phyloP scores from a whole-genome alignment of 2,329 filamentous ascomycete genomes.

The Apiospora rasikravindrae region DNA sequence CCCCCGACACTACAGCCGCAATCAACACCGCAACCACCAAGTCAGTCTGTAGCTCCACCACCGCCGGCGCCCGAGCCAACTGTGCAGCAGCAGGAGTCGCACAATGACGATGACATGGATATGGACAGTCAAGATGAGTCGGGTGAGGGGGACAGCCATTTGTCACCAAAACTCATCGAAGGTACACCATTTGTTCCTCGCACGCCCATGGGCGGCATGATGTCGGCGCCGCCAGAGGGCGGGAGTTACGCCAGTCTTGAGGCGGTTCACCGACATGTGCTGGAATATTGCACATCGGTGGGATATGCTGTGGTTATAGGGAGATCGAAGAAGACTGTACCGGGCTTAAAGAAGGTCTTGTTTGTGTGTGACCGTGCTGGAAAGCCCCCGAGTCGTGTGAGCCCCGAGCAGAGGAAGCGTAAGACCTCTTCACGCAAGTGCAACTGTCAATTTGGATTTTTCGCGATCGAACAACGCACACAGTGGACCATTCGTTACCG shows the following conservation, averaged over 20 bases:
- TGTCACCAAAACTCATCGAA: conserved; percentile 55
- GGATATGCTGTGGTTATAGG: conserved; percentile 73
- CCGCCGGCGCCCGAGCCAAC: conserved; percentile 36
- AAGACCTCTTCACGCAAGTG: conserved; percentile 73
- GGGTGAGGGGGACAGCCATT: conserved; percentile 49
- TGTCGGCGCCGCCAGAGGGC: conserved; percentile 68
- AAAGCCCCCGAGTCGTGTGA: conserved; percentile 66
- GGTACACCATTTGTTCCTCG: conserved; percentile 57
- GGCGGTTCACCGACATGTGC: conserved; percentile 66
- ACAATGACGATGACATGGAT: conserved; percentile 57
- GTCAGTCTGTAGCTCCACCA: conserved; percentile 41
- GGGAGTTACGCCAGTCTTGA: conserved; percentile 69
- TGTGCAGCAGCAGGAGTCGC: conserved; percentile 43
- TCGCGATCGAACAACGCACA: conserved; percentile 69
- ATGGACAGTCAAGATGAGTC: conserved; percentile 55
- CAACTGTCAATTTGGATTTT: conserved; percentile 73
- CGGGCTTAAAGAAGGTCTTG: conserved; percentile 69
- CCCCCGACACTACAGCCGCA: conserved; percentile 35
- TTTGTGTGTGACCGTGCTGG: conserved; percentile 71
- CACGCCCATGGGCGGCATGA: conserved; percentile 62
- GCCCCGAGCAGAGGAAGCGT: conserved; percentile 66
- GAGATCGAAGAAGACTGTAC: conserved; percentile 70
- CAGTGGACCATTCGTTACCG: conserved; percentile 71
- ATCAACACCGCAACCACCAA: conserved; percentile 33
- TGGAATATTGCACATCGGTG: conserved; percentile 69